Evolutionary conservation across 352 stramenopile species (phyloP), one percentile per base, ranked within the genome.

Genomic region (Phytophthora citricola): DNA sequence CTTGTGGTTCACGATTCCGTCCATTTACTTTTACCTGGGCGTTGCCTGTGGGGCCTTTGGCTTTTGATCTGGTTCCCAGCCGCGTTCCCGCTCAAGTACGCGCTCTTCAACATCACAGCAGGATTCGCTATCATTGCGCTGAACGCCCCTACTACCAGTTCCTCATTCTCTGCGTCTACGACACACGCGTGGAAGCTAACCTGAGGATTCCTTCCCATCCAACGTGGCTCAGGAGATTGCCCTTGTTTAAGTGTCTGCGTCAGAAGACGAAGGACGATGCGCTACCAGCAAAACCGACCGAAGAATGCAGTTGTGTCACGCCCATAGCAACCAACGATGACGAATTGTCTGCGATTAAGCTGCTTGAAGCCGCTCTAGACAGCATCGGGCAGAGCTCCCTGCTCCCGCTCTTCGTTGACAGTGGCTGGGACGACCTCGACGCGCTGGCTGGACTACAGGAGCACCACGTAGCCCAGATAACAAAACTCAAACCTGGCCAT

Each of bases 341-440:
- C 9, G 40, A 34, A 11, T 12, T 34, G 31, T 14, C 31, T 14
- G 17, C 40, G 40, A 47, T 26, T 0, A 29, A 51, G 14, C 4
- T 58, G 12, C 46, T 58, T 29, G 56, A 49, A 31, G 26, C 24
- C 49, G 24, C 34, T 7, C 65, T 78, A 5, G 45, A 53, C 10
- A 31, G 51, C 11, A 63, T 75, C 40, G 61, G 60, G 7, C 61
- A 71, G 29, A 36, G 15, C 38, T 38, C 34, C 4, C 32, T 78
- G 17, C 15, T 73, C 12, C 12, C n/a, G 1, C 17, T 47, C 10
- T 57, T 69, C 27, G 46, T 63, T 5, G 46, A 66, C 2, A 66
- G 41, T 8, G 70, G 58, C 6, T 78, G 70, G 70, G 56, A 78
- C 34, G 55, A 75, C 34, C 8, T 75, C 4, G 60, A 63, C 7